phyloP scores from a whole-genome alignment of 2,329 filamentous ascomycete genomes.

The Apiospora rasikravindrae region DNA sequence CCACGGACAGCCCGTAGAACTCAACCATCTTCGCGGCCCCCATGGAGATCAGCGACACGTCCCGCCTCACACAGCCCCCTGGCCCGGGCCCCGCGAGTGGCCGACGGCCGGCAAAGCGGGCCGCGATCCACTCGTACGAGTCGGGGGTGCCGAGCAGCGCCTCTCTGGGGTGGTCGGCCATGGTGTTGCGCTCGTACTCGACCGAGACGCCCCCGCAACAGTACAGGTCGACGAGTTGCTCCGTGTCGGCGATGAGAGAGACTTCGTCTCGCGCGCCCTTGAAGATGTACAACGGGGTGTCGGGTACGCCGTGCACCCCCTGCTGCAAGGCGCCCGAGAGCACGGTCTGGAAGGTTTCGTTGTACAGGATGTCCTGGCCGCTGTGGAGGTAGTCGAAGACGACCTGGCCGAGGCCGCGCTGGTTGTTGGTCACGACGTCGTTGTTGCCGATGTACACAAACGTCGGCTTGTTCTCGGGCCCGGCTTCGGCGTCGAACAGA shows the following conservation, averaged over 20 bases:
- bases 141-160: background rate
- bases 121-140: background rate
- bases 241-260: background rate
- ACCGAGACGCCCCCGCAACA: background rate
- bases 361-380: background rate
- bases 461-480: background rate
- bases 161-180: background rate
- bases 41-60: background rate
- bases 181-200: background rate
- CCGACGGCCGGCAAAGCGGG: no score
- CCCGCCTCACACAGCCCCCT: background rate
- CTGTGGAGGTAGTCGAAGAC: background rate
- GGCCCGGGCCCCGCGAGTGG: no score
- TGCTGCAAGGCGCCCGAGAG: background rate
- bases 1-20: background rate
- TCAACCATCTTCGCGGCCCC: background rate
- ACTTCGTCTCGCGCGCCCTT: background rate
- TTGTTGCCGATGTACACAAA: conserved; percentile 2
- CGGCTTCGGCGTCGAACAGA: background rate
- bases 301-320: conserved; percentile 5
- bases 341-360: conserved; percentile 1
- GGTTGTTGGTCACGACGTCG: background rate
- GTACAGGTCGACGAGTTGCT: background rate
- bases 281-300: background rate
- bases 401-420: background rate